Conservation (phyloP, 495 filamentous ascomycete species). For the Polyplosphaeria fusca region DNA sequence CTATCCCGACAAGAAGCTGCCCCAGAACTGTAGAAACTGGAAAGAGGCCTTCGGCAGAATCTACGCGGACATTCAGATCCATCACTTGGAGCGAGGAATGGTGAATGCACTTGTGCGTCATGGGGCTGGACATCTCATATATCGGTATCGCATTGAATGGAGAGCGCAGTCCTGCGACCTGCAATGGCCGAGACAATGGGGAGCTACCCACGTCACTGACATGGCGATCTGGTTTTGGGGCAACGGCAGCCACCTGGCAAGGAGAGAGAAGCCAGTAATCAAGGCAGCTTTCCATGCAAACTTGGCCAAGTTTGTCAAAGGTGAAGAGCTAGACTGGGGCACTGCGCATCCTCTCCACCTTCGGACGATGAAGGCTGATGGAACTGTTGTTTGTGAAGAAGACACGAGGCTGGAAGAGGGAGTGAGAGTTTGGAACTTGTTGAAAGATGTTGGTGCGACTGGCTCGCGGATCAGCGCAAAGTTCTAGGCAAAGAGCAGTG, state of each 20-base stretch:
- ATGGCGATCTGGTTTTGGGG: constrained; percentile 59
- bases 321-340: constrained; percentile 45
- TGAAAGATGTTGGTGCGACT: constrained; percentile 31
- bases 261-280: constrained; percentile 46
- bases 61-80: constrained; percentile 59
- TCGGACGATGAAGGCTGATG: constrained; percentile 47
- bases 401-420: constrained; percentile 51
- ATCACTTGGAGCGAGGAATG: constrained; percentile 41
- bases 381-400: constrained; percentile 45
- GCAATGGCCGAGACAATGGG: constrained; percentile 49
- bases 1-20: constrained; percentile 42
- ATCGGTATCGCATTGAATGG: constrained; percentile 53
- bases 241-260: constrained; percentile 44
- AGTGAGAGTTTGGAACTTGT: constrained; percentile 47
- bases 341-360: constrained; percentile 43
- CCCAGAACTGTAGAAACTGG: constrained; percentile 45
- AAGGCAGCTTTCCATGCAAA: constrained; percentile 45
- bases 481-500: no score
- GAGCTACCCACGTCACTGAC: constrained; percentile 57
- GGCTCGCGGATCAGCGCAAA: constrained; percentile 14
- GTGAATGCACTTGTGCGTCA: constrained; percentile 29
- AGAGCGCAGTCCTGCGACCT: constrained; percentile 47
- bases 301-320: constrained; percentile 47
- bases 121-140: constrained; percentile 39
- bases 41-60: constrained; percentile 54